Conservation (phyloP, 306 rosid genomes). For the Prunus dulcis region DNA sequence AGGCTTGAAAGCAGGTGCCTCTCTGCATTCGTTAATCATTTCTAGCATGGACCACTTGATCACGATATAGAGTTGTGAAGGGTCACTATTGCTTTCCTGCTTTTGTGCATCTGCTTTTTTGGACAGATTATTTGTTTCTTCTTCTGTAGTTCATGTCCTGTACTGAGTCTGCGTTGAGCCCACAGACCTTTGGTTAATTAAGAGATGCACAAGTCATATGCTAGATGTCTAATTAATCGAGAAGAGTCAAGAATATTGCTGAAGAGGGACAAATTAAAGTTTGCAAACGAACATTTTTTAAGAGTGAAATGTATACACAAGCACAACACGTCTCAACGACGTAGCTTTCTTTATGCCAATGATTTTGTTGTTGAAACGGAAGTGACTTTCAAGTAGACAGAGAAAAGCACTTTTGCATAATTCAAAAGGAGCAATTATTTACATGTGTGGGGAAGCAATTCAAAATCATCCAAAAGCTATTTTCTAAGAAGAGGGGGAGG, state of each 20-base stretch:
- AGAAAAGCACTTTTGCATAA: not conserved
- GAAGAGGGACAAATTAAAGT: not conserved
- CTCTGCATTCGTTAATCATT: not conserved
- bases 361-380: conserved; percentile 10
- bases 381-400: not conserved
- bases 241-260: not conserved
- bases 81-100: not conserved
- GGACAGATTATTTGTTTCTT: not conserved
- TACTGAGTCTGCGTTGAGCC: not conserved
- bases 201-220: not conserved
- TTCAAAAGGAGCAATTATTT: conserved; percentile 8
- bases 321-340: not conserved
- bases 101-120: not conserved
- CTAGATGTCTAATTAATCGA: not conserved
- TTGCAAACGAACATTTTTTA: not conserved
- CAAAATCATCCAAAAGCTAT: conserved; percentile 6
- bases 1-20: not conserved
- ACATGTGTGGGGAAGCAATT: not conserved
- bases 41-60: not conserved
- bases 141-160: not conserved
- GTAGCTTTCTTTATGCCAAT: not conserved
- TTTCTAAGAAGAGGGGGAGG: not conserved
- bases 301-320: not conserved
- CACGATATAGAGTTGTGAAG: not conserved
- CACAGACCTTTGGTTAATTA: not conserved